These are phyloP conservation scores for Microthlaspi erraticum DNA, from an alignment of 345 rosid genomes.

Conservation along the genomic window DNA sequence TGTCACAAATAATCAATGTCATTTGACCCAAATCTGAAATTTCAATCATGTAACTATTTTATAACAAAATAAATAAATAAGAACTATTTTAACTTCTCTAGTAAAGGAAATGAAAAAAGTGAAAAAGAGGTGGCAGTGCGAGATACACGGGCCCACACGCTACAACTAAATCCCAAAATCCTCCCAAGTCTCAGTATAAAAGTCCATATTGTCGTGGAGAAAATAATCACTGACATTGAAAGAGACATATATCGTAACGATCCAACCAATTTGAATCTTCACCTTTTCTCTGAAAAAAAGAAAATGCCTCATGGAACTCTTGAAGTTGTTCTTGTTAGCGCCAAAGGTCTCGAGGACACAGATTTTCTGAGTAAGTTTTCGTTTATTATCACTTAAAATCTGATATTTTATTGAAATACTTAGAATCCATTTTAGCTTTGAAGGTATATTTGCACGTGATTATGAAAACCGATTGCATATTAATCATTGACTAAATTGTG, in stretches of 20 bases:
- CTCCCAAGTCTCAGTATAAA: neutral
- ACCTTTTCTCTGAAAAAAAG: constrained; percentile 3
- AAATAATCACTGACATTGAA: constrained; percentile 6
- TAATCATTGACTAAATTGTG: neutral
- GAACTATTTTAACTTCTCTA: neutral
- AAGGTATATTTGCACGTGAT: neutral
- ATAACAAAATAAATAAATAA: neutral
- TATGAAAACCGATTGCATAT: neutral
- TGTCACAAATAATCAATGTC: no score
- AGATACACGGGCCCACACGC: constrained; percentile 1
- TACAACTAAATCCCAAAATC: constrained; percentile 1
- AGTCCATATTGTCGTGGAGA: constrained; percentile 24
- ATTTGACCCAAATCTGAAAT: no score
- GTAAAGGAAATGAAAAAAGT: neutral
- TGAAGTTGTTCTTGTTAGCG: constrained; percentile 63
- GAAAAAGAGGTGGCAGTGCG: neutral
- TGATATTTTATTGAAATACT: neutral
- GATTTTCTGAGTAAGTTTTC: constrained; percentile 59
- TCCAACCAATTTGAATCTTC: constrained; percentile 38
- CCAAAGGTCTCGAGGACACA: constrained; percentile 65
- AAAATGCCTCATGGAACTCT: constrained; percentile 68
- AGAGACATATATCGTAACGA: constrained; percentile 5
- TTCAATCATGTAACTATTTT: no score
- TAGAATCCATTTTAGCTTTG: constrained; percentile 10
- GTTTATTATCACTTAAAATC: no score